These are phyloP conservation scores for Stevia rebaudiana DNA, from an alignment of 140 eudicot species.

Conservation along the genomic window DNA sequence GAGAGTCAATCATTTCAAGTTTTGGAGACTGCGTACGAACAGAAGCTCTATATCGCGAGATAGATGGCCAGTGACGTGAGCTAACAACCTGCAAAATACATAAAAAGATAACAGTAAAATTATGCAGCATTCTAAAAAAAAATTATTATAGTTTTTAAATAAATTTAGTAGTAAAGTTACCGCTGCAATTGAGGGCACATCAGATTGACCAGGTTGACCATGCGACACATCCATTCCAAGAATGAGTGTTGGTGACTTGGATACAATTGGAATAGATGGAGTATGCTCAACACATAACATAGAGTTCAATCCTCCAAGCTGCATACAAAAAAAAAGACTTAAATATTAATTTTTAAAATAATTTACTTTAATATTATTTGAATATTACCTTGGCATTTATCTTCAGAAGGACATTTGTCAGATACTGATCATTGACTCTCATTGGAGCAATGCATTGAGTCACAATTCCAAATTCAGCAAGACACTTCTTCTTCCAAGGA, in stretches of 20 bases:
- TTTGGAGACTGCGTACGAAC: constrained; percentile 85
- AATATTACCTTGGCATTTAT: constrained; percentile 70
- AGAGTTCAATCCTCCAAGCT: constrained; percentile 86
- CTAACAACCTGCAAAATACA: constrained; percentile 55
- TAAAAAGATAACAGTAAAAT: background rate
- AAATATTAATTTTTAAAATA: too few relatives aligned
- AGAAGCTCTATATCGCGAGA: constrained; percentile 68
- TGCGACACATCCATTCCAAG: constrained; percentile 91
- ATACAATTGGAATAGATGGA: constrained; percentile 54
- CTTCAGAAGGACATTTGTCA: constrained; percentile 47
- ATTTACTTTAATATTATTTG: too few relatives aligned
- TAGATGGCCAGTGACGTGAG: constrained; percentile 67
- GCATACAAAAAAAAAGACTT: constrained; percentile 18
- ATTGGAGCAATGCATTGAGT: constrained; percentile 73
- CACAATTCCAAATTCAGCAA: constrained; percentile 60
- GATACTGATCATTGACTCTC: constrained; percentile 61
- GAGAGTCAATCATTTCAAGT: constrained; percentile 64
- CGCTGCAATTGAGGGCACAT: constrained; percentile 83
- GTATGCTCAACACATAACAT: constrained; percentile 44
- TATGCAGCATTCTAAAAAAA: background rate
- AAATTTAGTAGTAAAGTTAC: constrained; percentile 25
- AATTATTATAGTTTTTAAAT: background rate
- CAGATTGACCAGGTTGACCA: constrained; percentile 77
- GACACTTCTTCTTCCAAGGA: constrained; percentile 70
- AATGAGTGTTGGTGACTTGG: constrained; percentile 63